Evolutionary conservation across 495 filamentous ascomycete genomes (phyloP).

Genomic region (Aspergillus baeticus): DNA sequence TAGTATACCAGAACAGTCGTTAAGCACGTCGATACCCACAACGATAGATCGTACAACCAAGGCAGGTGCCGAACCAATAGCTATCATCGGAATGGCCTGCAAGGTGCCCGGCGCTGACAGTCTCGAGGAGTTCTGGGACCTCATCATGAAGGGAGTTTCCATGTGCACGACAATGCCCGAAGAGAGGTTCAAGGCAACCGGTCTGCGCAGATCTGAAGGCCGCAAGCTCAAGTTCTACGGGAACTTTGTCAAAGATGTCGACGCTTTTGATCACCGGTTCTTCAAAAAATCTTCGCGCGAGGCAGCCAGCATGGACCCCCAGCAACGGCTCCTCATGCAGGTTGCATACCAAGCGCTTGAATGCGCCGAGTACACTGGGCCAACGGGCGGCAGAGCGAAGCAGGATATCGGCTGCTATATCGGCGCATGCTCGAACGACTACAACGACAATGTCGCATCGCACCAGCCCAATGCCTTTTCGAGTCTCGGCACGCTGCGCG

Average conservation of each 20-base stretch:
- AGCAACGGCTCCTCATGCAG: constrained; percentile 48
- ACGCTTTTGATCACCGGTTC: constrained; percentile 51
- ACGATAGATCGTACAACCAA: neutral
- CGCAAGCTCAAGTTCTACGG: constrained; percentile 3
- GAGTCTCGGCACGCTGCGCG: neutral
- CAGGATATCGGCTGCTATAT: constrained; percentile 31
- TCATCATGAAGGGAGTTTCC: constrained; percentile 18
- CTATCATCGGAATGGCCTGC: constrained; percentile 51
- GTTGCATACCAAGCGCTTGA: constrained; percentile 48
- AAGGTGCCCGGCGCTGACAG: constrained; percentile 49
- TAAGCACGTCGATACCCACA: neutral
- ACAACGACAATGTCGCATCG: constrained; percentile 34
- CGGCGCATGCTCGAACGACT: constrained; percentile 28
- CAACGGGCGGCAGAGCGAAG: constrained; percentile 2
- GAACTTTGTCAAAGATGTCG: constrained; percentile 42
- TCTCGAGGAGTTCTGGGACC: constrained; percentile 43
- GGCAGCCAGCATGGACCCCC: constrained; percentile 46
- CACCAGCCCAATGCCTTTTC: constrained; percentile 31
- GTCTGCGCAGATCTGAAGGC: neutral
- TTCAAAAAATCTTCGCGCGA: constrained; percentile 49
- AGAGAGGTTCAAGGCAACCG: neutral
- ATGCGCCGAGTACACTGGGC: constrained; percentile 33
- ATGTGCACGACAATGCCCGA: neutral
- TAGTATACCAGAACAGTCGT: neutral
- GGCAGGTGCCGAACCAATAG: constrained; percentile 27